A percentile compares a stretch with the other conserved stretches of the same genome.
These are phyloP conservation scores for Amanita exitialis DNA, from an alignment of 768 basidiomycete species.

Conservation along the genomic window DNA sequence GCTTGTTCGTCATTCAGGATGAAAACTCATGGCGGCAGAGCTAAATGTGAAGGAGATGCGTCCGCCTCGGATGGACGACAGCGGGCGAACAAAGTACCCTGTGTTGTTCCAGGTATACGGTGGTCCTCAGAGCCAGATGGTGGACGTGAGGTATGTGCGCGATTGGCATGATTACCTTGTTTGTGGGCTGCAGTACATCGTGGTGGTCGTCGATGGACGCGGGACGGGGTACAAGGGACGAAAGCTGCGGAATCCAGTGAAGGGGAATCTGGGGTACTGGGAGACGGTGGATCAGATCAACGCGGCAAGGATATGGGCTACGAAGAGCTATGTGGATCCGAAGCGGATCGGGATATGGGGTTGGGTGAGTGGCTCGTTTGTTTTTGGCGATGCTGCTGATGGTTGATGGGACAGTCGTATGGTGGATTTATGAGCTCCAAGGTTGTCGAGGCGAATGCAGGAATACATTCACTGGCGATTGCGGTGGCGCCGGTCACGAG, in stretches of 20 bases:
- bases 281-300: constrained; percentile 88
- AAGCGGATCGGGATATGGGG: constrained; percentile 94
- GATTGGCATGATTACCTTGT: constrained; percentile 89
- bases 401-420: constrained; percentile 53
- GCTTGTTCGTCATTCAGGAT: constrained; percentile 11
- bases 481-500: constrained; percentile 89
- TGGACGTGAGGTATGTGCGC: constrained; percentile 52
- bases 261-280: constrained; percentile 78
- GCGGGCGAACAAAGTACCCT: constrained; percentile 93
- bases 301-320: constrained; percentile 82
- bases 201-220: constrained; percentile 85
- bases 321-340: constrained; percentile 81
- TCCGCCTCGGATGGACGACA: constrained; percentile 88
- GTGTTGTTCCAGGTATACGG: constrained; percentile 89
- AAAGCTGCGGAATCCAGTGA: constrained; percentile 76
- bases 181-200: constrained; percentile 70
- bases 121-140: constrained; percentile 79
- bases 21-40: constrained; percentile 31
- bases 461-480: constrained; percentile 86
- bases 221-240: constrained; percentile 92
- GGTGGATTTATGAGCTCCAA: constrained; percentile 96
- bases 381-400: background rate
- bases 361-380: constrained; percentile 54
- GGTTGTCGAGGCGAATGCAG: constrained; percentile 82
- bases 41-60: constrained; percentile 87